Evolutionary conservation across 2,329 filamentous ascomycete species (phyloP), one percentile per base, ranked within the genome.

Genomic region (Botryotinia globosa): DNA sequence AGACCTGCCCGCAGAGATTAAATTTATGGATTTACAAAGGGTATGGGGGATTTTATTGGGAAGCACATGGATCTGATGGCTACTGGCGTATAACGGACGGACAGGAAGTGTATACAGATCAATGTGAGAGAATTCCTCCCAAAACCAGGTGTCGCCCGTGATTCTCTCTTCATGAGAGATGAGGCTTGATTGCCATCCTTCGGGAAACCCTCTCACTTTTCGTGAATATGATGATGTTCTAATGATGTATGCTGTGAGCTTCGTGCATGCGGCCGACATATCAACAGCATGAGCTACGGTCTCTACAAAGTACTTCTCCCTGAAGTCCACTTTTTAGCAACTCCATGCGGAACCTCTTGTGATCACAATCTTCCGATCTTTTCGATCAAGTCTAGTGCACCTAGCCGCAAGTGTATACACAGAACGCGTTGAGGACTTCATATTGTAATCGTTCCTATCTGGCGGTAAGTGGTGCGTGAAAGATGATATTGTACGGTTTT

Each of bases 151-250:
- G 94, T 97, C 94, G 94, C 93, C 64, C 4, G 18, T 84, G 92
- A 95, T 87, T 94, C 90, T 89, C 84, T 80, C 83, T 83, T 44
- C 4, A 37, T 42, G 66, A 85, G 86, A 85, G 91, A 93, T 88
- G 89, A 96, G 82, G 93, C 93, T 97, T 93, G 94, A 97, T 94
- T 90, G 94, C 94, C 94, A 97, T 82, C 79, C 74, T 77, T 66
- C 61, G 65, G 65, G 48, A 67, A 67, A 42, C 20, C 34, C 45
- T 32, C 29, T 42, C 29, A 25, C 25, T 63, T 72, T 62, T 32
- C 18, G 45, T 74, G 64, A 72, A 56, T 67, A 45, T 75, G 71
- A 74, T 73, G 71, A 72, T 68, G n/a, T 72, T 29, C 70, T 68
- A 72, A 72, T 32, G n/a, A 22, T 58, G 54, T 37, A 58, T 29